Percentiles rank a stretch among this genome's conserved stretches.
These are phyloP conservation scores for Aphanomyces euteiches DNA, from an alignment of 352 stramenopile species.

Conservation along the genomic window DNA sequence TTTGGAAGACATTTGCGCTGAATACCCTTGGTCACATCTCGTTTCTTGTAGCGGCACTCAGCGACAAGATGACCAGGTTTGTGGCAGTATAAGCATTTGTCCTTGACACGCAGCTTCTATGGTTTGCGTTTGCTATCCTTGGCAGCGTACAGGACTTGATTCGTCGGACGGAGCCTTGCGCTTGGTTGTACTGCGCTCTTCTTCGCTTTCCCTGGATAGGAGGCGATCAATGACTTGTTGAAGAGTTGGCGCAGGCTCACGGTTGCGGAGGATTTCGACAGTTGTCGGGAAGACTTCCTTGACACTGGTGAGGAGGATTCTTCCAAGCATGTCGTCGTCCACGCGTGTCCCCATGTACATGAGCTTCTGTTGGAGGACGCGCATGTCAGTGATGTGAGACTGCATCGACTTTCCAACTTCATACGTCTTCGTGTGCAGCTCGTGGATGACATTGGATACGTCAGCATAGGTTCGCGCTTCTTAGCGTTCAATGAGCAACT, in stretches of 20 bases:
- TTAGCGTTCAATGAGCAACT: not conserved
- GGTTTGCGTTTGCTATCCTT: not conserved
- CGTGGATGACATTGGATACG: constrained; percentile 6
- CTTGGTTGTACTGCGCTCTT: constrained; percentile 1
- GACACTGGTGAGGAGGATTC: not conserved
- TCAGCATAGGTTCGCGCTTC: not conserved
- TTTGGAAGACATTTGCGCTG: not conserved
- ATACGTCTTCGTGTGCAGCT: constrained; percentile 5
- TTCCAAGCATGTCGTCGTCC: constrained; percentile 2
- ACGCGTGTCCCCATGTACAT: not conserved
- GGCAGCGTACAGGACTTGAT: not conserved
- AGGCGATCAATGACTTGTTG: constrained; percentile 4
- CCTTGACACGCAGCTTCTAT: not conserved
- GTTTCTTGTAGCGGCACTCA: constrained; percentile 9
- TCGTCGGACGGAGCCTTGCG: constrained; percentile 4
- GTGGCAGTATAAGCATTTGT: constrained; percentile 9
- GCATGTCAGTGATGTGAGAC: not conserved
- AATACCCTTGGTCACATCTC: constrained; percentile 8
- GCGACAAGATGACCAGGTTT: not conserved
- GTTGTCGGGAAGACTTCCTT: constrained; percentile 3
- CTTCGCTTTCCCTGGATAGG: not conserved
- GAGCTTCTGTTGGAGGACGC: constrained; percentile 2
- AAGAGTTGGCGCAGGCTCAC: not conserved
- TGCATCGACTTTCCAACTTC: not conserved
- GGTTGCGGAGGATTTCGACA: not conserved